Conservation (phyloP, 2,329 filamentous ascomycete genomes). For the Colletotrichum chrysophilum region DNA sequence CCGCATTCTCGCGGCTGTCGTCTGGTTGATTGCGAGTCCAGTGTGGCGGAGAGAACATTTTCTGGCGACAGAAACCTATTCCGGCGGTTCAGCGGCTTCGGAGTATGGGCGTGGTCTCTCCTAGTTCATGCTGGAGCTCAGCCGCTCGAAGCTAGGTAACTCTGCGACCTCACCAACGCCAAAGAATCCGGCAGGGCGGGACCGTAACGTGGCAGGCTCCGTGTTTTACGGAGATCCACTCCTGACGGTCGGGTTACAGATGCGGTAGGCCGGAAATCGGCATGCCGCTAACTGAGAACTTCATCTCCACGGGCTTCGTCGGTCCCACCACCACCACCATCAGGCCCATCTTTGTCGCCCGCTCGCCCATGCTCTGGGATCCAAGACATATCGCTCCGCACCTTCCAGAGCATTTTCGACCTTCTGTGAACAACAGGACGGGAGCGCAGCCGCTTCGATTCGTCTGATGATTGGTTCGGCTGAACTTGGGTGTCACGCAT, state of each 20-base stretch:
- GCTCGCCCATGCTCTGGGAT: background rate
- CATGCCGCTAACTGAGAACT: conserved; percentile 3
- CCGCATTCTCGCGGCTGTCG: background rate
- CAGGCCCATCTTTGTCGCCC: background rate
- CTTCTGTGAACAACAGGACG: background rate
- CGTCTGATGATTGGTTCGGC: conserved; percentile 6
- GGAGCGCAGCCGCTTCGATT: background rate
- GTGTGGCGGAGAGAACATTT: background rate
- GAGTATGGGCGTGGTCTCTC: background rate
- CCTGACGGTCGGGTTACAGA: background rate
- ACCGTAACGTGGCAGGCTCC: conserved; percentile 8
- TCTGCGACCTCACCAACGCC: background rate
- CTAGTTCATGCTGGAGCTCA: background rate
- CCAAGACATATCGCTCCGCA: background rate
- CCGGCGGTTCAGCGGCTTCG: background rate
- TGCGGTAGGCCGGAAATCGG: conserved; percentile 9
- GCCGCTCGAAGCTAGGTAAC: background rate
- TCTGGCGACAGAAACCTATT: background rate
- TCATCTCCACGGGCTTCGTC: background rate
- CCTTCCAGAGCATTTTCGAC: conserved; percentile 5
- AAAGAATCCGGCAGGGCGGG: background rate
- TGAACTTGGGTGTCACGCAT: conserved; percentile 11
- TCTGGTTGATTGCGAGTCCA: background rate
- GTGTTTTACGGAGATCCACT: conserved; percentile 16
- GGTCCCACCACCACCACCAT: background rate